Conservation (phyloP, 208 protist species). For the Leishmania major region DNA sequence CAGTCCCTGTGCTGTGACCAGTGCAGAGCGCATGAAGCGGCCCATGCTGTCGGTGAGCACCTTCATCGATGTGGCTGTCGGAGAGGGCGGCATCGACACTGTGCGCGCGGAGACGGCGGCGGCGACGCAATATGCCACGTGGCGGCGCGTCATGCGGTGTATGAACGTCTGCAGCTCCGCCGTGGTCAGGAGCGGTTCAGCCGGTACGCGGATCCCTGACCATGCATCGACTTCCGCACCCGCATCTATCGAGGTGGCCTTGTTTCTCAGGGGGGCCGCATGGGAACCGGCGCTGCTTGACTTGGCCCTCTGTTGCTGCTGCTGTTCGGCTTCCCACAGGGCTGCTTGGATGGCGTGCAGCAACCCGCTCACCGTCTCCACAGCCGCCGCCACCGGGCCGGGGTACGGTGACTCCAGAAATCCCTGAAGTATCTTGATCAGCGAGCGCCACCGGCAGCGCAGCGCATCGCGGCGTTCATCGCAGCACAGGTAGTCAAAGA, state of each 20-base stretch:
- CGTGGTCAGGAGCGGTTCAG: conserved; percentile 33
- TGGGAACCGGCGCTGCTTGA: not conserved
- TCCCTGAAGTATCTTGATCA: conserved; percentile 43
- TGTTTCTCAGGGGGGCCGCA: not conserved
- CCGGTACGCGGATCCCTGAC: conserved; percentile 27
- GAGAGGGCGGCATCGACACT: conserved; percentile 10
- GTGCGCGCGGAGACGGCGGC: conserved; percentile 27
- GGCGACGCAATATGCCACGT: conserved; percentile 46
- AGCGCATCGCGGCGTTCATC: conserved; percentile 37
- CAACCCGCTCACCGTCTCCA: conserved; percentile 52
- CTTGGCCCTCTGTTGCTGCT: conserved; percentile 8
- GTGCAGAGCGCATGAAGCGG: conserved; percentile 18
- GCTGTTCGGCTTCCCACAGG: conserved; percentile 21
- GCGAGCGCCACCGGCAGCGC: conserved; percentile 45
- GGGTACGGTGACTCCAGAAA: conserved; percentile 49
- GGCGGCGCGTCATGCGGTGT: conserved; percentile 42
- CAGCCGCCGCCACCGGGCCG: conserved; percentile 53
- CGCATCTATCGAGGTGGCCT: not conserved
- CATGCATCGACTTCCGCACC: conserved; percentile 1
- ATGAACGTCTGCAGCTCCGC: conserved; percentile 52
- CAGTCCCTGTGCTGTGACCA: conserved; percentile 13
- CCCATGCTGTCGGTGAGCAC: not conserved
- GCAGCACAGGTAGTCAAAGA: conserved; percentile 40
- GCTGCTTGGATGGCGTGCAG: conserved; percentile 42
- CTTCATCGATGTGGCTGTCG: not conserved